Base-by-base conservation (phyloP, 306 rosid species). In the Pyrus communis region DNA sequence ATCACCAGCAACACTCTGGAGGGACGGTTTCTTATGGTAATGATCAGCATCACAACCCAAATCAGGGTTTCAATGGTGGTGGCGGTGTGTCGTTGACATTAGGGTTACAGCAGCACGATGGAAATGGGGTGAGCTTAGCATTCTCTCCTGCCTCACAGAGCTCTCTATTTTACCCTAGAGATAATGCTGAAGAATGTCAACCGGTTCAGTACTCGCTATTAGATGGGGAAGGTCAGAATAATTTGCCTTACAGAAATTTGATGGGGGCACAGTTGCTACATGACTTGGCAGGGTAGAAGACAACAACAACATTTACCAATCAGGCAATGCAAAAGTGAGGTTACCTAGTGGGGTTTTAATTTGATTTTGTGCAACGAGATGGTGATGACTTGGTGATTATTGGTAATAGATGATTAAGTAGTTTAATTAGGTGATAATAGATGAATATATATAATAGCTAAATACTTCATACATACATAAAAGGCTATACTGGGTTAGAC, bases 91-190 rank as follows among this genome's bases (percentile, higher is more conserved):
- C 96, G 21, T 81, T 93, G 88, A 93, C 98, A 9, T 77, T 93
- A 82, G 98, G 98, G 87, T 82, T 93, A 78, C 94, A 93, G 25
- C 98, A 91, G n/a, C 95, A 93, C 33, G 96, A 86, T 9, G 90
- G 85, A 13, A 85, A 42, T 17, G 90, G 89, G 35, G 97, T 87
- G 81, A 88, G 90, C 60, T 25, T 93, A 8, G 97, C 93, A 14
- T 90, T 90, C 78, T 78, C 91, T 0, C 67, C 91, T 13, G 62
- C 87, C 10, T 61, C 87, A 9, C 95, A 91, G 60, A 80, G 71
- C 77, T 89, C 97, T 9, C 61, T 93, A 10, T 93, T 88, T 67
- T 93, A 87, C 68, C 25, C 87, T 45, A 89, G 96, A 82, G 95
- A 87, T 64, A 90, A 86, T 40, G 87, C 88, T 33, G 96, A 89